Conservation (phyloP, 345 rosid genomes). For the Sapria himalayana region DNA sequence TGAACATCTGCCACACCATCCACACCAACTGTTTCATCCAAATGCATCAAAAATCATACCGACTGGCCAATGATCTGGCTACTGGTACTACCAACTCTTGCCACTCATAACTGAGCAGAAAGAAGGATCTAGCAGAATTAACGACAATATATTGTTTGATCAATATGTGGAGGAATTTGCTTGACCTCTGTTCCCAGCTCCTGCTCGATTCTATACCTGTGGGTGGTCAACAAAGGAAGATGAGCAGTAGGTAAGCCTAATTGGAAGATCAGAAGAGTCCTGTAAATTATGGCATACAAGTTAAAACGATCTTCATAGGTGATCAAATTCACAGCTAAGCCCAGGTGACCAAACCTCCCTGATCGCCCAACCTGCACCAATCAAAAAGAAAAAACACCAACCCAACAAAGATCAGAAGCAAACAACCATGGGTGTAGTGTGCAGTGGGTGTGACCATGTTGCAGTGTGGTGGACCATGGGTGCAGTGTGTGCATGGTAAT, state of each 20-base stretch:
- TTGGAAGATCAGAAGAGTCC: slow-evolving; percentile 1
- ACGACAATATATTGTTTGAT: slow-evolving; percentile 82
- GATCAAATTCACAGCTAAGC: slow-evolving; percentile 97
- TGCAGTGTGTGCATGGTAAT: too few species aligned
- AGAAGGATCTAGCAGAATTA: slow-evolving; percentile 17
- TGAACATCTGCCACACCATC: neutral
- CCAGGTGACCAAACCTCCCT: slow-evolving; percentile 99
- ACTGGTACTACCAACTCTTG: slow-evolving; percentile 26
- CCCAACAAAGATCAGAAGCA: neutral
- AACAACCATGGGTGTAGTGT: too few species aligned
- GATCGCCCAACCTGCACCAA: slow-evolving; percentile 77
- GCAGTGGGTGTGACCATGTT: too few species aligned
- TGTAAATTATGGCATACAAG: slow-evolving; percentile 27
- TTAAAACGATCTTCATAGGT: slow-evolving; percentile 98
- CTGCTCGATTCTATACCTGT: slow-evolving; percentile 99
- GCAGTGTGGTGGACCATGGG: too few species aligned
- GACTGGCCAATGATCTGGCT: neutral
- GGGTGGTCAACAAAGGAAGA: neutral
- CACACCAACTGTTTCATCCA: too few species aligned
- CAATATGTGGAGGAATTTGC: slow-evolving; percentile 92
- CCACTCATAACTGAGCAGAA: slow-evolving; percentile 9
- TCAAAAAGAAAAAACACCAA: neutral
- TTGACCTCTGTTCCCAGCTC: slow-evolving; percentile 99
- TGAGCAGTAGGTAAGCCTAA: slow-evolving; percentile 1
- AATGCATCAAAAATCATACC: neutral